Conservation (phyloP, 345 rosid genomes). For the Mallotus nudiflorus region DNA sequence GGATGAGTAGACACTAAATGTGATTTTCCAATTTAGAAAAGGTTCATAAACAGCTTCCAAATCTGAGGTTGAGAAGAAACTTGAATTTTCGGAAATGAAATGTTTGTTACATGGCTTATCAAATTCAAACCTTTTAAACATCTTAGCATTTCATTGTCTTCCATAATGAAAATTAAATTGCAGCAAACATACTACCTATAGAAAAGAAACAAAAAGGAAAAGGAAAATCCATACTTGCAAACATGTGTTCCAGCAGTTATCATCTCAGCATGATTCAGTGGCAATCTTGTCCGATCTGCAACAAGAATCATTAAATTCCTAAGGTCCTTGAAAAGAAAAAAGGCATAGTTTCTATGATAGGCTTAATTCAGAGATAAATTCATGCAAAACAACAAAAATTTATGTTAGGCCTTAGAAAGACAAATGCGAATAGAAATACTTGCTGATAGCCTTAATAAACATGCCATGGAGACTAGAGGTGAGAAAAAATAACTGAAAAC, state of each 20-base stretch:
- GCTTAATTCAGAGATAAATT: neutral
- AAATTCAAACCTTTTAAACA: neutral
- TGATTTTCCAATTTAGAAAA: too few species aligned
- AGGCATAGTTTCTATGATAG: neutral
- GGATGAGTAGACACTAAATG: too few species aligned
- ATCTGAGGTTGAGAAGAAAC: too few species aligned
- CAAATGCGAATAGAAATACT: too few species aligned
- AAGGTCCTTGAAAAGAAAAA: neutral
- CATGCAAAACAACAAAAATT: neutral
- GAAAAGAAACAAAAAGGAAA: neutral
- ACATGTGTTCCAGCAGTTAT: slow-evolving; percentile 63
- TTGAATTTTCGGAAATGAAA: too few species aligned
- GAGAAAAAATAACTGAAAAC: too few species aligned
- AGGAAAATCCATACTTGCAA: slow-evolving; percentile 62
- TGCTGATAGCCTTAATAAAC: too few species aligned
- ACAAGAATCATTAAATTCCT: neutral
- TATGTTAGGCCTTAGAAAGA: neutral
- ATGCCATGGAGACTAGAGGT: too few species aligned
- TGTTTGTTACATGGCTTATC: too few species aligned
- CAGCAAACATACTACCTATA: neutral
- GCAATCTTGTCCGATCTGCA: slow-evolving; percentile 76
- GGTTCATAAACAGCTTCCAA: too few species aligned
- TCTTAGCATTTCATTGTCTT: neutral
- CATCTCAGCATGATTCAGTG: slow-evolving; percentile 74
- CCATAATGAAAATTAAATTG: neutral